Base-by-base conservation (phyloP, 169 alveolate genomes). In the Plasmodium inui region DNA sequence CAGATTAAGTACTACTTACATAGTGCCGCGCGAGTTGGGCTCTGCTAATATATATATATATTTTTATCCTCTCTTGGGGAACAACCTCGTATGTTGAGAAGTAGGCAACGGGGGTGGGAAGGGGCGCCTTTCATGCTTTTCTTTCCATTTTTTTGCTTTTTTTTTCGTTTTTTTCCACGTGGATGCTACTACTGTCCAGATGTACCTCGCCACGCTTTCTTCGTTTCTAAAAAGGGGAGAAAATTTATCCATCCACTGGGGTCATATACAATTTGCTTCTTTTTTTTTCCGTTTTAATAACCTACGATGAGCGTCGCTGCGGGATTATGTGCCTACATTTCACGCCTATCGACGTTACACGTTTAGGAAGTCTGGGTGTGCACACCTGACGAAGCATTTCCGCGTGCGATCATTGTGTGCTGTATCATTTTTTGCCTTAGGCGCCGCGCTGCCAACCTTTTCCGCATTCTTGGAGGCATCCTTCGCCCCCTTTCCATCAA, bases 1-100 rank as follows among this genome's bases (percentile, higher is more conserved):
- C 30, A 79, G n/a, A 89, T 89, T n/a, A 57, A 61, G 30, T 67
- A 7, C 44, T 70, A 79, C 46, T 32, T 89, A 53, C 26, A 41
- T 44, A 67, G 41, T 30, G 61, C 61, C 61, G 61, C 19, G 22
- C 9, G 12, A 34, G 28, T n/a, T 28, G 73, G 14, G 28, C 14
- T 5, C 12, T 70, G 28, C 34, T 82, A 26, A 19, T 82, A 44
- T 28, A 9, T 44, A n/a, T n/a, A n/a, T 84, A 9, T 44, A 1
- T 7, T 30, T 44, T 26, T 37, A 7, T 17, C 14, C 46, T 17
- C 22, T 53, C n/a, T 2, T 10, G 12, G 12, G 57, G 57, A 12
- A 2, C n/a, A 46, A 46, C 17, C n/a, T 12, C n/a, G 12, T 8
- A 10, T 46, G 57, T 46, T 46, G 10, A 37, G 44, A 37, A 37